Percentiles rank a stretch among this genome's conserved stretches.
Conservation (phyloP, 176 grass and related monocot species). For the Oryza brachyantha region DNA sequence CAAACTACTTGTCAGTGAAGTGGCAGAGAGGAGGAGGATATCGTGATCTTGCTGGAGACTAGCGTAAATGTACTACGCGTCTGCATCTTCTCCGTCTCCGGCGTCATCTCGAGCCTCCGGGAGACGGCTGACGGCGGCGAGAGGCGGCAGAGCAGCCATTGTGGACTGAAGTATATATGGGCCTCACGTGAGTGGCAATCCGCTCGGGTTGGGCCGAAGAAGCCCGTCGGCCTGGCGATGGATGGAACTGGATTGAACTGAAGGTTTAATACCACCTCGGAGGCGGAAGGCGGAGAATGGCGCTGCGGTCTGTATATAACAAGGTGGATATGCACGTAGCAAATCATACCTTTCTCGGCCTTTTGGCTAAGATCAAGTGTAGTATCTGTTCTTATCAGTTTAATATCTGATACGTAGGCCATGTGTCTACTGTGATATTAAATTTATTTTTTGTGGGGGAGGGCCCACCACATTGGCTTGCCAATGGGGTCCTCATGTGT, state of each 20-base stretch:
- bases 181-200: neutral
- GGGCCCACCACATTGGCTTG: neutral
- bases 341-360: conserved; percentile 82
- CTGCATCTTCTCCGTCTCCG: neutral
- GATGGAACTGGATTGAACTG: too few relatives aligned
- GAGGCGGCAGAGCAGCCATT: neutral
- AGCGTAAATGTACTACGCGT: too few relatives aligned
- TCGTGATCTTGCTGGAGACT: too few relatives aligned
- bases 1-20: too few relatives aligned
- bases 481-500: conserved; percentile 2
- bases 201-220: too few relatives aligned
- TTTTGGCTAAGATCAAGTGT: conserved; percentile 91
- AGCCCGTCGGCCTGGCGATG: too few relatives aligned
- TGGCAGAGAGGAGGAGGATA: too few relatives aligned
- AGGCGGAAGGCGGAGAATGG: too few relatives aligned
- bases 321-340: too few relatives aligned
- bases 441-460: conserved; percentile 66
- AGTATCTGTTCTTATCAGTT: conserved; percentile 95
- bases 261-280: too few relatives aligned
- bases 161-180: too few relatives aligned
- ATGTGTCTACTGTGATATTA: conserved; percentile 55
- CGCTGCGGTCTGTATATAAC: too few relatives aligned
- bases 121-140: neutral
- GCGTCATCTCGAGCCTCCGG: neutral
- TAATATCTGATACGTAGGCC: conserved; percentile 73